Evolutionary conservation across 306 rosid species (phyloP).

Genomic region (Comarum palustre): DNA sequence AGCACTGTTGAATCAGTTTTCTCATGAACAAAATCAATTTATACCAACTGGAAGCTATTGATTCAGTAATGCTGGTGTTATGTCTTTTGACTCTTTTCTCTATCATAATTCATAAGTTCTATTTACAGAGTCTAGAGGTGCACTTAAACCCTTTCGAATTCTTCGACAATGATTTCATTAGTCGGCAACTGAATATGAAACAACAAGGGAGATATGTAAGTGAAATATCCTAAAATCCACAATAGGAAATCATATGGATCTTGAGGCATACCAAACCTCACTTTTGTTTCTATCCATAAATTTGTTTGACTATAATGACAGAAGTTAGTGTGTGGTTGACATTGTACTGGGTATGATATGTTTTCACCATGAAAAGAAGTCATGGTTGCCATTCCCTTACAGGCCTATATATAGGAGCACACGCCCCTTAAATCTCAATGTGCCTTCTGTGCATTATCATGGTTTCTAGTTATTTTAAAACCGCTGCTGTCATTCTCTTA

Average conservation of each 20-base stretch:
- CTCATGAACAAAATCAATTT: neutral
- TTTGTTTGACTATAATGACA: neutral
- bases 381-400: neutral
- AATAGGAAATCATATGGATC: neutral
- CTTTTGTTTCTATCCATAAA: neutral
- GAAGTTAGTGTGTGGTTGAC: conserved; percentile 21
- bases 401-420: conserved; percentile 14
- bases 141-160: neutral
- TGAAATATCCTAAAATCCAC: conserved; percentile 2
- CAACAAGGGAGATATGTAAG: neutral
- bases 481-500: conserved; percentile 26
- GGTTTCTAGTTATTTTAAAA: conserved; percentile 15
- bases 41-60: neutral
- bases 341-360: conserved; percentile 12
- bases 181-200: conserved; percentile 10
- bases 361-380: conserved; percentile 9
- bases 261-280: conserved; percentile 12
- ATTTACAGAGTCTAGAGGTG: neutral
- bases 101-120: no score
- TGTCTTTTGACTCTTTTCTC: neutral
- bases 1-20: neutral
- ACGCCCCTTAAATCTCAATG: neutral
- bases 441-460: conserved; percentile 15
- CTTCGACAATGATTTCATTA: conserved; percentile 8
- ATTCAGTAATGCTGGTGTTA: neutral